Conservation (phyloP, 2,329 filamentous ascomycete genomes). For the Penicillium sp. region DNA sequence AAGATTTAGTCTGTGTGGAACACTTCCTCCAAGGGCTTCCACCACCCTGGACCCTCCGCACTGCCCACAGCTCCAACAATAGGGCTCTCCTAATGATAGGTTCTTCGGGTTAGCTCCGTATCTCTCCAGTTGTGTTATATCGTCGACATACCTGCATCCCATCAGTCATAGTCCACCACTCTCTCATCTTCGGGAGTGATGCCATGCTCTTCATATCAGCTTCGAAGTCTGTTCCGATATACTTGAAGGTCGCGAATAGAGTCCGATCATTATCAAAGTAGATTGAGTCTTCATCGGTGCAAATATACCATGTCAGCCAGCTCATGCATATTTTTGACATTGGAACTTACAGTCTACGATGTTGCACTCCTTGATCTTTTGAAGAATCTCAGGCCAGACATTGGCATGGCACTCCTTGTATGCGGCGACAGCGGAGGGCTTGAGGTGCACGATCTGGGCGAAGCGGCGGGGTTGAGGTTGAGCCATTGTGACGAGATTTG, state of each 20-base stretch:
- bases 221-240: conserved; percentile 69
- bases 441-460: conserved; percentile 71
- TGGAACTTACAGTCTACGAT: conserved; percentile 64
- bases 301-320: not conserved
- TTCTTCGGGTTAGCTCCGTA: conserved; percentile 3
- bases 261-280: conserved; percentile 69
- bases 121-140: not conserved
- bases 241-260: conserved; percentile 75
- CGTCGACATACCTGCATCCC: conserved; percentile 57
- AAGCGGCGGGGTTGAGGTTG: conserved; percentile 46
- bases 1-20: conserved; percentile 30
- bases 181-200: conserved; percentile 67
- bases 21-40: conserved; percentile 37
- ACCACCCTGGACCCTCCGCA: conserved; percentile 37
- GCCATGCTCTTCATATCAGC: conserved; percentile 75
- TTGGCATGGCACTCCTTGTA: conserved; percentile 73
- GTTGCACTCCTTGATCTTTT: conserved; percentile 72
- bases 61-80: conserved; percentile 33
- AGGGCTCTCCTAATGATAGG: conserved; percentile 29
- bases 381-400: conserved; percentile 74
- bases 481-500: conserved; percentile 6
- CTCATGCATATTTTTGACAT: not conserved
- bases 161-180: conserved; percentile 83
- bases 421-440: conserved; percentile 61
- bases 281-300: conserved; percentile 55